Evolutionary conservation across 78 protist genomes (phyloP), one percentile per base, ranked within the genome.

Genomic region (Cavenderia fasciculata): DNA sequence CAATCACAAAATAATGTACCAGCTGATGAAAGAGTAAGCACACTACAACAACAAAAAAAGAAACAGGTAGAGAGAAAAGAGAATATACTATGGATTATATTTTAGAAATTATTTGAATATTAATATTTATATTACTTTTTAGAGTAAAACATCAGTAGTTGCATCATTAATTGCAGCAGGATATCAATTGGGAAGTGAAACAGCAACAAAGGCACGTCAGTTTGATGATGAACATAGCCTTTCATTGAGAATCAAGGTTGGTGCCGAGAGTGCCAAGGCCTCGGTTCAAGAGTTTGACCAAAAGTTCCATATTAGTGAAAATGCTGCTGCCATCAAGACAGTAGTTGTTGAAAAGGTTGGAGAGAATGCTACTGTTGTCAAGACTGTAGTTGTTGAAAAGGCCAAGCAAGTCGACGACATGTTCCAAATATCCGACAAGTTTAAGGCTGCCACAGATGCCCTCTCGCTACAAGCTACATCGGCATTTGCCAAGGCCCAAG

Each of bases 151-250:
- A 38, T 82, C 95, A 7, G 92, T 85, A 8, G 23, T 92, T 31
- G 95, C 95, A 16, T 84, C 95, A 54, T 4, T 92, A 11, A 4
- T 92, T 29, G 95, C 95, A 43, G 23, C 95, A 29, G 95, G 95
- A 34, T 92, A 92, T 47, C 52, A 36, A 29, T 61, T 92, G 8
- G 92, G 95, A 18, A 85, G 85, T 46, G 85, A 74, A 33, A 86
- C 87, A 14, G 31, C 29, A 2, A 43, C 38, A 6, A 92, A 92
- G 57, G 95, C 95, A 25, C 36, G 75, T 27, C 71, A 82, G 44
- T 51, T 69, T n/a, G 95, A 92, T 74, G 95, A 78, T 0, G 87
- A 72, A 56, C 74, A 78, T n/a, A 90, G 40, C 73, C 59, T 66
- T 44, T 59, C 94, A 43, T 56, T 78, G 25, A 68, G 65, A 27